Conservation (phyloP, 495 filamentous ascomycete genomes). For the Ascobolus immersus region DNA sequence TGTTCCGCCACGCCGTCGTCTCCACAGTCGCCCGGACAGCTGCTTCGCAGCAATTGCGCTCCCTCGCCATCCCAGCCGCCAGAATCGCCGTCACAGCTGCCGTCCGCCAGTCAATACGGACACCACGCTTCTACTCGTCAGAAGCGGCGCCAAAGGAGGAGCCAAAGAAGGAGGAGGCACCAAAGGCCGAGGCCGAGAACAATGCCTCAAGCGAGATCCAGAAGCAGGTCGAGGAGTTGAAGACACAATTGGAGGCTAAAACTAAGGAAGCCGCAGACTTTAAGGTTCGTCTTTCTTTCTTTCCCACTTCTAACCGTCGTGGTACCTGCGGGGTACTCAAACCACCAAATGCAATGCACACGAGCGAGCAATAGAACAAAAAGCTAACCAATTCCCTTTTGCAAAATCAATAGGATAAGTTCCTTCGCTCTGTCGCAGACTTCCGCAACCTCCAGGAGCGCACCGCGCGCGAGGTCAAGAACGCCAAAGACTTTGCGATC, state of each 20-base stretch:
- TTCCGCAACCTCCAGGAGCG: slow-evolving; percentile 94
- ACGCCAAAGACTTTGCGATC: slow-evolving; percentile 74
- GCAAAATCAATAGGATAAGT: slow-evolving; percentile 87
- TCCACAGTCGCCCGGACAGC: too few relatives aligned
- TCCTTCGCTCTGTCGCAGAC: slow-evolving; percentile 74
- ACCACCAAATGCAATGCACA: not conserved
- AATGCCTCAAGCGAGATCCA: slow-evolving; percentile 10
- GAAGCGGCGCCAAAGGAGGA: slow-evolving; percentile 18
- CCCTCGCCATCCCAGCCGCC: too few relatives aligned
- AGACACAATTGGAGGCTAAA: slow-evolving; percentile 57
- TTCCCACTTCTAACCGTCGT: not conserved
- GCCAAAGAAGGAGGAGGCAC: slow-evolving; percentile 16
- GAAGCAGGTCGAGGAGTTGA: slow-evolving; percentile 18
- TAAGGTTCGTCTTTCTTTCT: slow-evolving; percentile 35
- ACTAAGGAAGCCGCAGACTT: slow-evolving; percentile 58
- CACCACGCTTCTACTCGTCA: too few relatives aligned
- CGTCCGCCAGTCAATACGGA: too few relatives aligned
- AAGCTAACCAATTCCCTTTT: slow-evolving; percentile 3
- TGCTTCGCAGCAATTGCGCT: too few relatives aligned
- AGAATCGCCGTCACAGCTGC: too few relatives aligned
- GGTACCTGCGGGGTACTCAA: slow-evolving; percentile 1
- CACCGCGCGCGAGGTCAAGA: slow-evolving; percentile 68
- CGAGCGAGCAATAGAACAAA: not conserved
- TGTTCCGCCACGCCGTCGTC: too few relatives aligned
- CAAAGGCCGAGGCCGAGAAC: slow-evolving; percentile 12